A percentile compares a stretch with the other conserved stretches of the same genome.
These are phyloP conservation scores for Petunia axillaris DNA, from an alignment of 257 asterid species.

Conservation along the genomic window DNA sequence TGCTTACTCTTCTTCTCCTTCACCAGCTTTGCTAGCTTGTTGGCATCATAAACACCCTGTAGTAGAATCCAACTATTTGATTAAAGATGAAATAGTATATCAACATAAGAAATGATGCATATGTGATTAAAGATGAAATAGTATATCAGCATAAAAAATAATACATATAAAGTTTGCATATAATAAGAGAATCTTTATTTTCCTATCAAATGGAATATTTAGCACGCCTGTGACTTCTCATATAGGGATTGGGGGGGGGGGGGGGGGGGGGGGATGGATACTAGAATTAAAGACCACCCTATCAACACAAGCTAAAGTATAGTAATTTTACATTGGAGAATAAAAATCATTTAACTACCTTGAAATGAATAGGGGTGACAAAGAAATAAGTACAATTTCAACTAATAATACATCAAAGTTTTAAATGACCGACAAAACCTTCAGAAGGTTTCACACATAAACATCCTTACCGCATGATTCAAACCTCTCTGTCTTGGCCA, in stretches of 20 bases:
- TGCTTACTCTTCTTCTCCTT: constrained; percentile 75
- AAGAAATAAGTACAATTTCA: constrained; percentile 18
- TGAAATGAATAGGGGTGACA: background rate
- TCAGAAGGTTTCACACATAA: constrained; percentile 11
- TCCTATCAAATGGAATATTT: background rate
- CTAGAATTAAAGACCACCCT: background rate
- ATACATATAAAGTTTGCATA: background rate
- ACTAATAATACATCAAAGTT: background rate
- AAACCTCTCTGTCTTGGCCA: background rate
- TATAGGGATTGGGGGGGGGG: background rate
- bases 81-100: constrained; percentile 16
- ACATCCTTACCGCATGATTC: background rate
- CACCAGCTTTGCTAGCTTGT: constrained; percentile 82
- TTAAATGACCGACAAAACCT: background rate
- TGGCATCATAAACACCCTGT: constrained; percentile 82
- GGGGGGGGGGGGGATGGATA: background rate
- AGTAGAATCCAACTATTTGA: constrained; percentile 28
- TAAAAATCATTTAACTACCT: background rate
- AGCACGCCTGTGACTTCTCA: background rate
- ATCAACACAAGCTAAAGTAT: background rate
- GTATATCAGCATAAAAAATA: background rate
- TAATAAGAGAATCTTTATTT: constrained; percentile 1
- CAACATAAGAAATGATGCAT: background rate
- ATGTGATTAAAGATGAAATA: constrained; percentile 19
- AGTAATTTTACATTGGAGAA: background rate